Percentiles rank a stretch among this genome's conserved stretches.
phyloP scores from a whole-genome alignment of 495 filamentous ascomycete genomes.

The Trypethelium eluteriae region DNA sequence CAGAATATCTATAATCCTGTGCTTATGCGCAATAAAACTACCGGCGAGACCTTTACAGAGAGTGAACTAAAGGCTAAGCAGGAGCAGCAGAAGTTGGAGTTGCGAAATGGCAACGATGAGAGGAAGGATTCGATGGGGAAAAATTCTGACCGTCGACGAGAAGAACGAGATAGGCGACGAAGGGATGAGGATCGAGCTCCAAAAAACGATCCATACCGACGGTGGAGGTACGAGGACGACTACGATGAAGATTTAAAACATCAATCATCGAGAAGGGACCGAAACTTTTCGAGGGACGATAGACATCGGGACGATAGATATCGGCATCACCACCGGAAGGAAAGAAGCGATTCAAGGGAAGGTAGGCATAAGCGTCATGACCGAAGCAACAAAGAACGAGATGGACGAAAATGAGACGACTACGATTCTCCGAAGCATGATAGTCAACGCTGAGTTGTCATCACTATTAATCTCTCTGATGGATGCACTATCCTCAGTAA shows the following conservation, averaged over 20 bases:
- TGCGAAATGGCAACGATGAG: slow-evolving; percentile 44
- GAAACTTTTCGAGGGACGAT: neutral
- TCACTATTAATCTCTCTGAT: too few relatives aligned
- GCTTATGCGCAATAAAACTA: slow-evolving; percentile 56
- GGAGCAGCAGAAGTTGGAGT: slow-evolving; percentile 36
- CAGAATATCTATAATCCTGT: slow-evolving; percentile 60
- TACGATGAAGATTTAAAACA: neutral
- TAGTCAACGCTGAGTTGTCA: neutral
- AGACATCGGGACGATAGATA: neutral
- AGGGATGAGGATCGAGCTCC: slow-evolving; percentile 22
- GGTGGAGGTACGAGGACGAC: slow-evolving; percentile 15
- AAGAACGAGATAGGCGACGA: slow-evolving; percentile 25
- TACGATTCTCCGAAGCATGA: neutral
- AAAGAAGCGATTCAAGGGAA: neutral
- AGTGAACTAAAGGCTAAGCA: slow-evolving; percentile 47
- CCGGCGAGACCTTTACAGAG: slow-evolving; percentile 58
- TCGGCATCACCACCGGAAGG: neutral
- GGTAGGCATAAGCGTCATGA: slow-evolving; percentile 15
- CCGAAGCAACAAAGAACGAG: neutral
- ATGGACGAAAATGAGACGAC: neutral
- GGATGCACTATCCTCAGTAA: too few relatives aligned
- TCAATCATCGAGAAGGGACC: slow-evolving; percentile 7
- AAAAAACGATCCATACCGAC: slow-evolving; percentile 17
- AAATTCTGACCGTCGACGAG: slow-evolving; percentile 26
- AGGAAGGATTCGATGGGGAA: slow-evolving; percentile 36